Evolutionary conservation across 31 red algal genomes (phyloP).

Genomic region (Bonnemaisonia californica): DNA sequence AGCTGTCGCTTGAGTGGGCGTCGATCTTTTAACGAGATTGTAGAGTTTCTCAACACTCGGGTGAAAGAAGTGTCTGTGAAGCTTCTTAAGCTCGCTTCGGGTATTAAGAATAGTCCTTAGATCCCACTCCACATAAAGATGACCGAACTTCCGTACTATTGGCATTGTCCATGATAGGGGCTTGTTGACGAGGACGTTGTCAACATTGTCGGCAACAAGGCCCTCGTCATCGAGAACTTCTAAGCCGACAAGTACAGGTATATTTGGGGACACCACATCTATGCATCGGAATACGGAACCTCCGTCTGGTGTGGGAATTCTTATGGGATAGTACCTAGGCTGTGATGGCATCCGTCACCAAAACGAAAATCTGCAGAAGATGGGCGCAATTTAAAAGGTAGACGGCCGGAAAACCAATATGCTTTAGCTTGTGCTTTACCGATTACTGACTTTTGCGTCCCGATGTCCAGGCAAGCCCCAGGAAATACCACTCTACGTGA

Average conservation of each 20-base stretch:
- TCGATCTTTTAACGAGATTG: background rate
- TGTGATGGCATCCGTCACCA: background rate
- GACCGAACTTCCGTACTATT: background rate
- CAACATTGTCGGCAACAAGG: slow-evolving; percentile 4
- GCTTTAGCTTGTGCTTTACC: slow-evolving; percentile 5
- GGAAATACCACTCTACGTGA: too few relatives aligned
- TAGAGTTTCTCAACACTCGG: background rate
- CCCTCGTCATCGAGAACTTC: slow-evolving; percentile 2
- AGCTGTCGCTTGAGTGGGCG: background rate
- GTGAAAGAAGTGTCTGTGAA: slow-evolving; percentile 17
- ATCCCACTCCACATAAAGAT: slow-evolving; percentile 20
- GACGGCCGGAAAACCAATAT: background rate
- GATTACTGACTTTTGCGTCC: slow-evolving; percentile 33
- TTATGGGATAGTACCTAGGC: slow-evolving; percentile 15
- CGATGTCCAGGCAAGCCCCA: background rate
- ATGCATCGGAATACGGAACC: background rate
- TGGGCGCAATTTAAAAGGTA: background rate
- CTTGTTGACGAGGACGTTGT: too few relatives aligned
- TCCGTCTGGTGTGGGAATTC: background rate
- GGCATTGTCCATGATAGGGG: too few relatives aligned
- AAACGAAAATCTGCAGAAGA: background rate
- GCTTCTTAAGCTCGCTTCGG: background rate
- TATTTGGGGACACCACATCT: background rate
- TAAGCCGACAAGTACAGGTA: slow-evolving; percentile 23
- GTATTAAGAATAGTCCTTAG: background rate